Percentiles rank a stretch among this genome's conserved stretches.
Conservation (phyloP, 495 filamentous ascomycete genomes). For the Zalerion maritima region DNA sequence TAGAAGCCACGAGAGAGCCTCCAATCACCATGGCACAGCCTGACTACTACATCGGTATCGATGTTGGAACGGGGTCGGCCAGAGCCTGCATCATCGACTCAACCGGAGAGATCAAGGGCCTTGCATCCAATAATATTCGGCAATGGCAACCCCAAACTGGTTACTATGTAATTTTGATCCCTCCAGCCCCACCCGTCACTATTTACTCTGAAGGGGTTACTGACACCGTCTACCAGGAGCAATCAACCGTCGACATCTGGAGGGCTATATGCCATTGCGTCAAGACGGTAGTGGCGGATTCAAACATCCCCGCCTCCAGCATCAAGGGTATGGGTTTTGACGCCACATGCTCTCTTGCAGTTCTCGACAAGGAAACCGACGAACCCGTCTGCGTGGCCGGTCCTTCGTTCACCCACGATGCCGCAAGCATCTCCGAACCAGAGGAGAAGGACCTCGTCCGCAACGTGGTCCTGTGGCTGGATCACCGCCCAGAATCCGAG, state of each 20-base stretch:
- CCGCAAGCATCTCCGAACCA: too few relatives aligned
- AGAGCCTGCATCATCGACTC: constrained; percentile 87
- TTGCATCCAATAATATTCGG: constrained; percentile 81
- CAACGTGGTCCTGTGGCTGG: constrained; percentile 86
- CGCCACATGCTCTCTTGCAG: constrained; percentile 87
- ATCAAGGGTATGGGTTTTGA: constrained; percentile 91
- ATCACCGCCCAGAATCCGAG: constrained; percentile 81
- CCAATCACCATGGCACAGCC: constrained; percentile 10
- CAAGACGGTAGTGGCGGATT: constrained; percentile 58
- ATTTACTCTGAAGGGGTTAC: constrained; percentile 3
- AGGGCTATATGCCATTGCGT: constrained; percentile 73
- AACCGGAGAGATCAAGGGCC: constrained; percentile 79
- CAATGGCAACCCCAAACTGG: constrained; percentile 86
- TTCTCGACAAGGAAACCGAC: constrained; percentile 78
- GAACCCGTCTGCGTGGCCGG: constrained; percentile 80
- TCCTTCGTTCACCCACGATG: constrained; percentile 64
- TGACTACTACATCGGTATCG: constrained; percentile 73
- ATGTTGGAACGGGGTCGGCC: constrained; percentile 91
- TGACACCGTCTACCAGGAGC: constrained; percentile 47
- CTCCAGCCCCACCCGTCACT: constrained; percentile 2
- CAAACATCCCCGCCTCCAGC: constrained; percentile 53
- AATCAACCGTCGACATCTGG: constrained; percentile 98
- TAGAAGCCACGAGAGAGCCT: too few relatives aligned
- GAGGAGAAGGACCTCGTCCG: too few relatives aligned
- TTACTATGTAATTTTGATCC: constrained; percentile 58